Base-by-base conservation (phyloP, 768 basidiomycete species). In the Podaxis mareebaensis region DNA sequence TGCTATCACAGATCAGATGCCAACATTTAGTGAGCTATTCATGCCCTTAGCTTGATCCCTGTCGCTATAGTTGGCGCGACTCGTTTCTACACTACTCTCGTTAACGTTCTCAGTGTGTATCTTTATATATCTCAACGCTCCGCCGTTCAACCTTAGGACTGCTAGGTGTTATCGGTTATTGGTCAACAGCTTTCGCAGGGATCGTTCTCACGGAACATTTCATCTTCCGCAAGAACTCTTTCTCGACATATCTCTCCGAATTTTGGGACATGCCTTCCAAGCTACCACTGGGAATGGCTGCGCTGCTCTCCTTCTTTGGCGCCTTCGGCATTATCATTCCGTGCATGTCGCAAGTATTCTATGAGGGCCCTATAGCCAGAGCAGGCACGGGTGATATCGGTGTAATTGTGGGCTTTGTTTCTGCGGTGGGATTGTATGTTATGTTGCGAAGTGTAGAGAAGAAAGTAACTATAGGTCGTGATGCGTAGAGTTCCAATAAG, bases 301-400 rank as follows among this genome's bases (percentile, higher is more conserved):
- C 89, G 2, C 66, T 90, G 4, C 60, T 77, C 0, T 80, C 91
- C 0, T 79, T 79, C 54, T 60, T 78, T 0, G 76, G 83, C 12
- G 77, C 85, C 2, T 85, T 86, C 59, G 84, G 75, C 6, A 76
- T 91, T 22, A 74, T 87, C 24, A 75, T 92, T 4, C 85, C 88
- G 4, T 85, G 78, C 55, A 93, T 93, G 85, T 76, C 83, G 62
- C 90, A 93, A 68, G 83, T 78, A 13, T 92, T 86, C 85, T 92
- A 84, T 69, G 73, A 76, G 3, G 91, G 91, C 0, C 90, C 90
- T 0, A 85, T 92, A 20, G 90, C 89, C 3, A 67, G 70, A 39
- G 75, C 69, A 7, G 77, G 76, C 7, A 79, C 87, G 11, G 91
- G 91, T 2, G 91, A 93, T 72, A 85, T 93, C 58, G 91, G 89